Evolutionary conservation across 768 basidiomycete genomes (phyloP), one percentile per base, ranked within the genome.

Genomic region (Mycena kentingensis): DNA sequence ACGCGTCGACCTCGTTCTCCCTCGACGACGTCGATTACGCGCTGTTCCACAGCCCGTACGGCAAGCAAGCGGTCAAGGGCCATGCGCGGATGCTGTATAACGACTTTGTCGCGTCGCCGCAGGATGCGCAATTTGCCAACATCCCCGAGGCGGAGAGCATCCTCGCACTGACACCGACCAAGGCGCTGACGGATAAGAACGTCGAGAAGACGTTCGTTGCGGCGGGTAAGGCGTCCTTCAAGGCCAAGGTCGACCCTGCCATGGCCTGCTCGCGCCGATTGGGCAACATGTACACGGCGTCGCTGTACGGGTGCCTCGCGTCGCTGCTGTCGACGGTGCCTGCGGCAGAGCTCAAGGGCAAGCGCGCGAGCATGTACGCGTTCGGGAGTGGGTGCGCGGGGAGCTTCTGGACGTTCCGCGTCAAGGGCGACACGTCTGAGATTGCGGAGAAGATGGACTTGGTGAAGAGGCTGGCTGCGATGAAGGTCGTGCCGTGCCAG

Each of bases 271-370:
- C 94, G 24, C 83, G 84, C 66, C 86, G 94, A 38, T 83, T 96
- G 59, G 97, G 97, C 13, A 98, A 99, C 84, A 96, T 94, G 88
- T 98, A 99, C 80, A 96, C 97, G 12, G 97, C 88, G 13, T 95
- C 93, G 15, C 78, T 99, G 11, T 98, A 95, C 67, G 94, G 93
- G 38, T 94, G 93, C 60, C 84, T 99, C 54, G 90, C 95, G 32
- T 93, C 90, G 7, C 77, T 98, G 25, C 66, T 99, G 36, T 81
- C 89, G 38, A 78, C 78, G 22, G 82, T 91, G 32, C 83, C 85
- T 62, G 85, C 90, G 8, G 70, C 80, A 6, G 77, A 83, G 59
- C 77, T 95, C 48, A 71, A 77, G 63, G 87, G 83, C 73, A 97
- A 94, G 79, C 86, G 94, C 24, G 77, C 96, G 66, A 87, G 85